Conservation (phyloP, 805 yeast genomes). For the Nakazawaea ishiwadae region DNA sequence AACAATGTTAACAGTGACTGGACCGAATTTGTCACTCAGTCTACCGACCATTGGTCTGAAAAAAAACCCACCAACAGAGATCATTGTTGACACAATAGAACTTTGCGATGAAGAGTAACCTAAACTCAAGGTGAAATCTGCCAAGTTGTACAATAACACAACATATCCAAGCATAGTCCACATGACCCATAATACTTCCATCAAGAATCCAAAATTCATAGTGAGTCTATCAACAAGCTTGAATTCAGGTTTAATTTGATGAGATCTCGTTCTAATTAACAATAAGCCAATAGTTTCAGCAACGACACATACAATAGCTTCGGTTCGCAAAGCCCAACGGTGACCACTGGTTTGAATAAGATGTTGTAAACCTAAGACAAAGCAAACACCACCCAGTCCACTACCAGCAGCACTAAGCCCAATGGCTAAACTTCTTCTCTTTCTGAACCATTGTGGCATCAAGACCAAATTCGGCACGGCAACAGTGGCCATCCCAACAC, state of each 20-base stretch:
- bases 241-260: slow-evolving; percentile 29
- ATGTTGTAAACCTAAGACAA: slow-evolving; percentile 43
- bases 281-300: slow-evolving; percentile 29
- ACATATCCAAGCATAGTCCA: slow-evolving; percentile 59
- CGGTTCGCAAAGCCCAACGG: slow-evolving; percentile 47
- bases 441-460: slow-evolving; percentile 68
- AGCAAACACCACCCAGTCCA: slow-evolving; percentile 48
- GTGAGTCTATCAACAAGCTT: slow-evolving; percentile 37
- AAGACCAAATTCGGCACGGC: slow-evolving; percentile 56
- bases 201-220: slow-evolving; percentile 38
- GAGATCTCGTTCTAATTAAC: slow-evolving; percentile 33
- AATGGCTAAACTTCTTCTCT: slow-evolving; percentile 51
- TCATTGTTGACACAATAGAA: slow-evolving; percentile 55
- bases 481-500: slow-evolving; percentile 52
- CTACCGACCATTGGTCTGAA: slow-evolving; percentile 56
- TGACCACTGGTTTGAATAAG: slow-evolving; percentile 32
- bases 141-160: slow-evolving; percentile 50
- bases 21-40: slow-evolving; percentile 46
- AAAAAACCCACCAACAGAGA: slow-evolving; percentile 48
- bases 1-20: slow-evolving; percentile 39
- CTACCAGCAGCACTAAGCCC: slow-evolving; percentile 47
- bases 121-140: slow-evolving; percentile 54
- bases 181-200: slow-evolving; percentile 34
- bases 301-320: slow-evolving; percentile 34
- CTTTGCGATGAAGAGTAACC: slow-evolving; percentile 55